These are phyloP conservation scores for Akanthomyces uredinophilus DNA, from an alignment of 2,329 filamentous ascomycete genomes.

Conservation along the genomic window DNA sequence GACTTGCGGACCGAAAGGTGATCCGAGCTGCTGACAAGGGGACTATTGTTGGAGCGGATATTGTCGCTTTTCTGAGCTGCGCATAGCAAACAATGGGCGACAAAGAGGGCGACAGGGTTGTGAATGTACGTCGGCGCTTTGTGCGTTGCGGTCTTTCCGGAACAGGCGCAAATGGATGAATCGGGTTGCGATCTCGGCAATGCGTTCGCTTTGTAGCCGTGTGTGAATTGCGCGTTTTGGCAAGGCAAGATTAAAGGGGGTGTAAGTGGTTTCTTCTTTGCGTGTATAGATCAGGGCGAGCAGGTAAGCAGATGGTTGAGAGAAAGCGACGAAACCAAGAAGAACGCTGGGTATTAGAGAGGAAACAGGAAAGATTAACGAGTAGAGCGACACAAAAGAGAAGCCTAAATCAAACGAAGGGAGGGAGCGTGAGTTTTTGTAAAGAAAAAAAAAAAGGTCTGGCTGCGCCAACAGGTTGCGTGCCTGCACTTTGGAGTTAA, in stretches of 20 bases:
- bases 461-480: slow-evolving; percentile 12
- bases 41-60: not conserved
- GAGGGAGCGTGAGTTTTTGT: slow-evolving; percentile 24
- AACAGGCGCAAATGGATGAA: not conserved
- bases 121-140: not conserved
- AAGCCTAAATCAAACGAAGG: slow-evolving; percentile 15
- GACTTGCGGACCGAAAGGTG: slow-evolving; percentile 9
- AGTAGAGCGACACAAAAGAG: slow-evolving; percentile 11
- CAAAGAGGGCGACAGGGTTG: not conserved
- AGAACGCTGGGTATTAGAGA: slow-evolving; percentile 21
- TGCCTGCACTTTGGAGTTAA: slow-evolving; percentile 3
- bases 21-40: slow-evolving; percentile 10
- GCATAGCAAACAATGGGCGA: slow-evolving; percentile 3
- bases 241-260: slow-evolving; percentile 11
- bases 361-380: slow-evolving; percentile 16
- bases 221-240: not conserved
- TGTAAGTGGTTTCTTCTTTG: slow-evolving; percentile 8
- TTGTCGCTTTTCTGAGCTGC: not conserved
- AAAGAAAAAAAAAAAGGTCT: slow-evolving; percentile 15
- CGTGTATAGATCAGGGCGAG: not conserved
- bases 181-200: not conserved
- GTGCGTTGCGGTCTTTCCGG: not conserved
- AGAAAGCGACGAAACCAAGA: slow-evolving; percentile 7
- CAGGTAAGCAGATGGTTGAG: not conserved
- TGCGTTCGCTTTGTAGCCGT: slow-evolving; percentile 1